A percentile compares a stretch with the other conserved stretches of the same genome.
Conservation (phyloP, 2,329 filamentous ascomycete species). For the Nemania serpens region DNA sequence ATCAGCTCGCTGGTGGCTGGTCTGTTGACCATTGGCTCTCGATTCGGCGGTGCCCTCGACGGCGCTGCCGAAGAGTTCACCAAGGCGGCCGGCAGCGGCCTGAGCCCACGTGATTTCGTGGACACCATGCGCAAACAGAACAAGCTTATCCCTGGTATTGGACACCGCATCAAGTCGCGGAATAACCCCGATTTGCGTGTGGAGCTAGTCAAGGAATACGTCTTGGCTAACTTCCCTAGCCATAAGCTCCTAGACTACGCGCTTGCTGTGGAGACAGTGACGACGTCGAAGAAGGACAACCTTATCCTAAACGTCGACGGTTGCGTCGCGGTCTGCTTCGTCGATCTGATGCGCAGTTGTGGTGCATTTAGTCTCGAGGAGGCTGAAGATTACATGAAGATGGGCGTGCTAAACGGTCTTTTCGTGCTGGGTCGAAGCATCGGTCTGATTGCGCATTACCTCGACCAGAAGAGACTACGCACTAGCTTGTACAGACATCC, state of each 20-base stretch:
- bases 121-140: slow-evolving; percentile 99
- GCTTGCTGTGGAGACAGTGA: slow-evolving; percentile 95
- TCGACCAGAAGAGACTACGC: slow-evolving; percentile 98
- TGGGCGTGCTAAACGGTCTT: slow-evolving; percentile 99
- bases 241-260: slow-evolving; percentile 99
- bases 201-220: slow-evolving; percentile 99
- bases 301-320: slow-evolving; percentile 99
- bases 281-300: slow-evolving; percentile 99
- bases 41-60: slow-evolving; percentile 93
- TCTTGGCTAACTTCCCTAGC: slow-evolving; percentile 94
- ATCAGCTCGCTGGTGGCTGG: slow-evolving; percentile 94
- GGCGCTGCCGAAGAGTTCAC: slow-evolving; percentile 98
- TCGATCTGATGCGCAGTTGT: slow-evolving; percentile 96
- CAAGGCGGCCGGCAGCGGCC: slow-evolving; percentile 96
- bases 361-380: slow-evolving; percentile 96
- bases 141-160: slow-evolving; percentile 99
- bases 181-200: slow-evolving; percentile 99
- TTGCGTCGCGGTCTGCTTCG: slow-evolving; percentile 97
- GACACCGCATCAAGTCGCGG: slow-evolving; percentile 98
- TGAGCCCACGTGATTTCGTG: slow-evolving; percentile 97
- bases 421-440: slow-evolving; percentile 97
- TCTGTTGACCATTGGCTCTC: slow-evolving; percentile 96
- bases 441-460: slow-evolving; percentile 98
- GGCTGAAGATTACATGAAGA: slow-evolving; percentile 97
- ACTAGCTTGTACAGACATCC: slow-evolving; percentile 99